Evolutionary conservation across 2,329 filamentous ascomycete species (phyloP).

Genomic region (Akanthomyces muscarius): DNA sequence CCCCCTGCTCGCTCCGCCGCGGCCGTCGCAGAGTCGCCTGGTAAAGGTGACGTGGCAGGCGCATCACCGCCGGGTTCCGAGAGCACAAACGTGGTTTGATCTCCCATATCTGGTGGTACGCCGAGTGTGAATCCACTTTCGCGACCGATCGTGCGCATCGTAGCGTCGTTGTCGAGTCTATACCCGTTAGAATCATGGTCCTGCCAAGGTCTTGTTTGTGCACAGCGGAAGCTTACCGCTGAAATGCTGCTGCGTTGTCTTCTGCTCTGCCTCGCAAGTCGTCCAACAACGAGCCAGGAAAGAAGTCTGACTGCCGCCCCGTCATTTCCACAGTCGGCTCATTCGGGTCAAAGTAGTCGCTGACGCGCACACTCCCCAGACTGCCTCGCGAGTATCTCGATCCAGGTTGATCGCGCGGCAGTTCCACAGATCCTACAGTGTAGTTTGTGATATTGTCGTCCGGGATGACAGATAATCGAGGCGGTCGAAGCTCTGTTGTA

Average conservation of each 20-base stretch:
- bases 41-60: constrained; percentile 26
- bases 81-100: constrained; percentile 51
- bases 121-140: constrained; percentile 51
- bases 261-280: constrained; percentile 39
- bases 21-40: constrained; percentile 21
- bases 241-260: constrained; percentile 33
- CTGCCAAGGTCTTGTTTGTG: neutral
- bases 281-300: constrained; percentile 42
- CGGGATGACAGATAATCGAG: constrained; percentile 43
- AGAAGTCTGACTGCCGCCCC: constrained; percentile 49
- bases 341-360: constrained; percentile 43
- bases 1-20: constrained; percentile 19
- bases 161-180: constrained; percentile 34
- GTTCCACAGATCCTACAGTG: constrained; percentile 55
- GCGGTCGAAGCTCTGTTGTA: constrained; percentile 29
- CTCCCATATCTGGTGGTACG: constrained; percentile 43
- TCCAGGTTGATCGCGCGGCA: constrained; percentile 46
- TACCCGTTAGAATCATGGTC: constrained; percentile 16
- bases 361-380: constrained; percentile 50
- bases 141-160: constrained; percentile 38
- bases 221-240: constrained; percentile 30
- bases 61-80: constrained; percentile 31
- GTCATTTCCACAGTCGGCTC: constrained; percentile 37
- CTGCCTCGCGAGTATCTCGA: constrained; percentile 49
- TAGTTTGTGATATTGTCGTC: constrained; percentile 42